phyloP scores from a whole-genome alignment of 441 rosid genomes.

The Jatropha multifida region DNA sequence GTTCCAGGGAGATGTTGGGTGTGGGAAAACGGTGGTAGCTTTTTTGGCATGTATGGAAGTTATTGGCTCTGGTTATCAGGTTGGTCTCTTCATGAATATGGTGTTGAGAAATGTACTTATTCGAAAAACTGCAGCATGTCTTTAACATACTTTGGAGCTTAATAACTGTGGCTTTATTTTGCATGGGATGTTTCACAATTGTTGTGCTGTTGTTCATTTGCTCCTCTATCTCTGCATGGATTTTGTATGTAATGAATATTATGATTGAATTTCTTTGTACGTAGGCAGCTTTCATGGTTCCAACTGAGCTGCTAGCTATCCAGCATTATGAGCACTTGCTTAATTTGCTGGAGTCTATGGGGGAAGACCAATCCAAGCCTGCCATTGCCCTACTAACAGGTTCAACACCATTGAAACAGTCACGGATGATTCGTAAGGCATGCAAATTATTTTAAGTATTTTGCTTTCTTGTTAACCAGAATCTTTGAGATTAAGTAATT shows the following conservation, averaged over 20 bases:
- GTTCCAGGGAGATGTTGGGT: slow-evolving; percentile 93
- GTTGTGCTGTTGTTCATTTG: slow-evolving; percentile 16
- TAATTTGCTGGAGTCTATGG: slow-evolving; percentile 66
- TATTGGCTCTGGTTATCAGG: slow-evolving; percentile 92
- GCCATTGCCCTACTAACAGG: slow-evolving; percentile 88
- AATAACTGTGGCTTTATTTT: slow-evolving; percentile 8
- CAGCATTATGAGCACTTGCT: slow-evolving; percentile 89
- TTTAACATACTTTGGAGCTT: background rate
- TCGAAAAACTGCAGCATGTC: background rate
- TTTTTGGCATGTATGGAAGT: slow-evolving; percentile 99
- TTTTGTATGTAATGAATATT: slow-evolving; percentile 7
- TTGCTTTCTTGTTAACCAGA: slow-evolving; percentile 17
- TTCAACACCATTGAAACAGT: slow-evolving; percentile 73
- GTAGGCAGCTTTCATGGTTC: slow-evolving; percentile 99
- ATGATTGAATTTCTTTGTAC: slow-evolving; percentile 16
- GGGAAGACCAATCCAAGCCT: slow-evolving; percentile 58
- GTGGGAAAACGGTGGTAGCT: slow-evolving; percentile 96
- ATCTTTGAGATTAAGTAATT: slow-evolving; percentile 19
- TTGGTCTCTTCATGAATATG: slow-evolving; percentile 32
- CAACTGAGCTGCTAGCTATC: slow-evolving; percentile 92
- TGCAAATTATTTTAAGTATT: slow-evolving; percentile 33
- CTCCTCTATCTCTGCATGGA: slow-evolving; percentile 13
- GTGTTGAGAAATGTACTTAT: slow-evolving; percentile 12
- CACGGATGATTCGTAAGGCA: slow-evolving; percentile 88
- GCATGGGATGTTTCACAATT: background rate